These are phyloP conservation scores for Psidium friedrichsthalianum DNA, from an alignment of 345 rosid genomes.

Conservation along the genomic window DNA sequence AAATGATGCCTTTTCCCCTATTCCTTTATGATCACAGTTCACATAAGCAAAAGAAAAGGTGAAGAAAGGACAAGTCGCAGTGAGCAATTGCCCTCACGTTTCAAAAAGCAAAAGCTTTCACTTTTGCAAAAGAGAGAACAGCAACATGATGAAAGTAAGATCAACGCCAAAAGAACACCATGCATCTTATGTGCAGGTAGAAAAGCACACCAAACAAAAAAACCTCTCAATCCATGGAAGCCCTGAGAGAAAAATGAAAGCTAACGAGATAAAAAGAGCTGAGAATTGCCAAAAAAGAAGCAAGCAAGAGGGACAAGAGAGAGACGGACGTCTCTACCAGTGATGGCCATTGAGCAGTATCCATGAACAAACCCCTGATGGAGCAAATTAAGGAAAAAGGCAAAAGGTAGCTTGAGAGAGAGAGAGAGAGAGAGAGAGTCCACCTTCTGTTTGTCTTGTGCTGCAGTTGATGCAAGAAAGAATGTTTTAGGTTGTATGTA, in stretches of 20 bases:
- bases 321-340: slow-evolving; percentile 6
- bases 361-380: slow-evolving; percentile 51
- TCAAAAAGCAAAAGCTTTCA: neutral
- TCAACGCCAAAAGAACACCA: neutral
- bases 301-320: neutral
- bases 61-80: neutral
- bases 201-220: neutral
- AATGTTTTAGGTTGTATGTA: slow-evolving; percentile 27
- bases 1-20: neutral
- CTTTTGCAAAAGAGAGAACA: neutral
- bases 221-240: neutral
- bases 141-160: neutral
- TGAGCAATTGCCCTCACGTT: neutral
- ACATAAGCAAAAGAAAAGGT: neutral
- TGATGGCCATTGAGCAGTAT: slow-evolving; percentile 96
- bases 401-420: slow-evolving; percentile 4
- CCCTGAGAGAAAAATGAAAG: neutral
- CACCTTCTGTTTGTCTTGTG: neutral
- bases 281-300: neutral
- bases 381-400: neutral
- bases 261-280: neutral
- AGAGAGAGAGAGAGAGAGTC: neutral
- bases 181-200: neutral
- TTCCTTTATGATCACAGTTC: neutral
- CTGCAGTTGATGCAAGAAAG: slow-evolving; percentile 10